Evolutionary conservation across 1,284 basidiomycete species (phyloP), one percentile per base, ranked within the genome.

Genomic region (Wallemia ichthyophaga): DNA sequence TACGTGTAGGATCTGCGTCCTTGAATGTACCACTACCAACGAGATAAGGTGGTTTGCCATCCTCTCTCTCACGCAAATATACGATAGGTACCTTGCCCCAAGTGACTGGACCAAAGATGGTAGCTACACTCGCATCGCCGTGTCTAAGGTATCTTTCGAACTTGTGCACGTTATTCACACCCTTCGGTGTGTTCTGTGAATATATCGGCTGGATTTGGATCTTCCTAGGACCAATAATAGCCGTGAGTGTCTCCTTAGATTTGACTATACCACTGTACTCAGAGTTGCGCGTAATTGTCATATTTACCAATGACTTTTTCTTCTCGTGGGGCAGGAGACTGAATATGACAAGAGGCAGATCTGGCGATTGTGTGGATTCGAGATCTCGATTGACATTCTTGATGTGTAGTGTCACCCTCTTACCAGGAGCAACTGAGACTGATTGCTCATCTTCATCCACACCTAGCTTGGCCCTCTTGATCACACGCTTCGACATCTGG

Each of bases 81-180:
- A 82, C 70, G 65, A 84, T 85, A 2, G 85, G 78, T 64, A 81
- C 80, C 62, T 80, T 83, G 26, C 94, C 94, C 64, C 95, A 95
- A 2, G 80, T 76, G 33, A 92, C 80, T 0, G 92, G 89, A 1
- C 82, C 86, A 67, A 87, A 96, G 0, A 82, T 78, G 1, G 87
- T 92, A 0, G 82, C 86, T 21, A 94, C 82, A 58, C 75, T 77
- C 1, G 87, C 86, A 28, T 73, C 72, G 1, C 85, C 83, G 64
- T 85, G 86, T 37, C 83, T 78, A 25, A 98, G 73, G 71, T 81
- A 98, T n/a, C 85, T 78, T 70, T 96, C 88, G 61, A 85, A 94
- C 67, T 95, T 98, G 76, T 98, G 91, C 1, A 94, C 88, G 64
- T 96, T 95, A 73, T 98, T 98, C 48, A 80, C 74, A 7, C 88